phyloP scores from a whole-genome alignment of 208 protist genomes.

The Crithidia bombi region DNA sequence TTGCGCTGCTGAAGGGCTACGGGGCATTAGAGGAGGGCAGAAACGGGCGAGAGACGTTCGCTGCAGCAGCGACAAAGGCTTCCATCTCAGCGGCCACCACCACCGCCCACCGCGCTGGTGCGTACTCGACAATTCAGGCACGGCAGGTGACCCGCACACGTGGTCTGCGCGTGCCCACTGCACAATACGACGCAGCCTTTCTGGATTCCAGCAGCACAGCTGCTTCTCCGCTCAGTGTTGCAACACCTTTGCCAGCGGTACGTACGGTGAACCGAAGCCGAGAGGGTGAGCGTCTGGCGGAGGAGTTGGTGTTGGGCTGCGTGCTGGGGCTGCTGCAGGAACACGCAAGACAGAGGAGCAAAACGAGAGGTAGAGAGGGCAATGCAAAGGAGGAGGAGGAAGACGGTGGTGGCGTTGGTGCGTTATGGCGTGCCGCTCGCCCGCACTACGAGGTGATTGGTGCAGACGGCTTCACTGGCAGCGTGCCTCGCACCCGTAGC shows the following conservation, averaged over 20 bases:
- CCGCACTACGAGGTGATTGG: constrained; percentile 50
- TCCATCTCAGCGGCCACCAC: background rate
- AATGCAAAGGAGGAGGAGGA: background rate
- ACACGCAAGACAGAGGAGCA: constrained; percentile 3
- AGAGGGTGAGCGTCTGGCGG: constrained; percentile 19
- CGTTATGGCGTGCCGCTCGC: constrained; percentile 12
- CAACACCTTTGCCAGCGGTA: no score
- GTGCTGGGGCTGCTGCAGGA: constrained; percentile 29
- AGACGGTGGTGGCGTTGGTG: background rate
- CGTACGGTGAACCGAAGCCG: no score
- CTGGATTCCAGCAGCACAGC: background rate
- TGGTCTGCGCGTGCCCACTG: constrained; percentile 3
- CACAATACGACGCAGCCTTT: background rate
- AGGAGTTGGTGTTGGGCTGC: constrained; percentile 29
- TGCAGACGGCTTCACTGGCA: constrained; percentile 45
- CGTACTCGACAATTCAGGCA: constrained; percentile 6
- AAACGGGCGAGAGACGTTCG: background rate
- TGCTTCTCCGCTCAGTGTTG: background rate
- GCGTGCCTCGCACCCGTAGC: background rate
- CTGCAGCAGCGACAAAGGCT: background rate
- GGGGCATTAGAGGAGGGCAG: constrained; percentile 34
- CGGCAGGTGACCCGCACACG: constrained; percentile 1
- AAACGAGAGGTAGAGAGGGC: background rate
- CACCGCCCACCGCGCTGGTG: constrained; percentile 12
- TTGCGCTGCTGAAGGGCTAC: constrained; percentile 66